phyloP scores from a whole-genome alignment of 176 grass and related monocot genomes.

The Avena sativa region DNA sequence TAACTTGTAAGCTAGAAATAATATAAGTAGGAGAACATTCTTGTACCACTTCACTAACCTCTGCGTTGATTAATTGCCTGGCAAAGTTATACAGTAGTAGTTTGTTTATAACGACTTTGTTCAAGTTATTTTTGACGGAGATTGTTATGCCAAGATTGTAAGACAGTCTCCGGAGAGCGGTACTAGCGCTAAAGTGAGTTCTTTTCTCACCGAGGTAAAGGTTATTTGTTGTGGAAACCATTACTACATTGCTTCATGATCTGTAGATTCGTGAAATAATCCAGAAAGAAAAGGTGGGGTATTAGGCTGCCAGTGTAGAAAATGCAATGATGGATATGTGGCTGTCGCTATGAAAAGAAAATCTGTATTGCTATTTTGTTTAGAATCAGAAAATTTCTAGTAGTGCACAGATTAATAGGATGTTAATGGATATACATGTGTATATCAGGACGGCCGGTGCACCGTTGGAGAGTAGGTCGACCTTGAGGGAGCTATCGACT shows the following conservation, averaged over 20 bases:
- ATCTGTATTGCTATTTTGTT: no score
- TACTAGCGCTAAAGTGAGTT: not conserved
- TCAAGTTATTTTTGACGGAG: not conserved
- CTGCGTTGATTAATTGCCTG: constrained; percentile 31
- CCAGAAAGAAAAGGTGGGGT: no score
- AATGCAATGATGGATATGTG: no score
- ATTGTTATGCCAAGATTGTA: not conserved
- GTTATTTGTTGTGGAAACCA: not conserved
- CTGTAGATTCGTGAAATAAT: no score
- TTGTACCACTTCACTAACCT: not conserved
- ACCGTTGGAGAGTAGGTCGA: no score
- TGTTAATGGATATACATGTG: no score
- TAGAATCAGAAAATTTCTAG: no score
- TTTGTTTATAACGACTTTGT: constrained; percentile 11
- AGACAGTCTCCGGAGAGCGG: not conserved
- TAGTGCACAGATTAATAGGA: no score
- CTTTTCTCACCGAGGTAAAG: not conserved
- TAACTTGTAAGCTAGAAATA: constrained; percentile 33
- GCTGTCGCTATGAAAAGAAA: no score
- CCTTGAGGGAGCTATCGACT: no score
- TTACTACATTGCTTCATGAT: not conserved
- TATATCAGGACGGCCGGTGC: no score
- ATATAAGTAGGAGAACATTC: constrained; percentile 24
- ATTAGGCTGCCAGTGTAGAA: no score
- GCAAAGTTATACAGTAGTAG: not conserved